Base-by-base conservation (phyloP, 768 basidiomycete genomes). In the Agaricus sinodeliciosus region DNA sequence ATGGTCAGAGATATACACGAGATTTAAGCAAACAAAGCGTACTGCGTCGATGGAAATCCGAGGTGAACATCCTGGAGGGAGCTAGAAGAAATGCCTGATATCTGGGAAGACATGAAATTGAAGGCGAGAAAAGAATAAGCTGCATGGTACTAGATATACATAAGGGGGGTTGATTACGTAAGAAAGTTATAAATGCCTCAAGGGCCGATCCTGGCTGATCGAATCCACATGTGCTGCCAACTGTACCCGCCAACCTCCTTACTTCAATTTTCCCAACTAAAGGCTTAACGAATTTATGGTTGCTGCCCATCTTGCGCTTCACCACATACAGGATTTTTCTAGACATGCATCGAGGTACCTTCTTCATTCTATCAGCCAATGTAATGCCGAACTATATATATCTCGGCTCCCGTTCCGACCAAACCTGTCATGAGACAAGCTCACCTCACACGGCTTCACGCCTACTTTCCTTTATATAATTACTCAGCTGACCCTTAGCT, bases 141-240 rank as follows among this genome's bases (percentile, higher is more conserved):
- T 28, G 19, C n/a, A 37, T 54, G 41, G 41, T 37, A 36, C 25
- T 22, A 16, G 37, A 26, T 49, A 41, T 49, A 51, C 35, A 57
- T 55, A 48, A 61, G 48, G 55, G 54, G 56, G 48, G 52, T 25
- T 49, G 53, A 48, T 64, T 63, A 62, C 58, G 55, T 62, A 62
- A 67, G 65, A 59, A 55, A 50, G 56, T 28, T 57, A 18, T 27
- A 22, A 3, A 22, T 22, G 56, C 60, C 64, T 62, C 60, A 57
- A 64, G 65, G n/a, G 22, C 22, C 22, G 22, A 22, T 22, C 22
- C 22, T 22, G 22, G 58, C 67, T 67, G 64, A 67, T 69, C 60
- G 62, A 69, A 64, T 56, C 66, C 68, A 65, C 68, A 64, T 70
- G 68, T 43, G 57, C 58, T 55, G 54, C 50, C 59, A 58, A 60